A percentile compares a stretch with the other conserved stretches of the same genome.
Conservation (phyloP, 371 early-diverging fungal species). For the Mucor velutinosus region DNA sequence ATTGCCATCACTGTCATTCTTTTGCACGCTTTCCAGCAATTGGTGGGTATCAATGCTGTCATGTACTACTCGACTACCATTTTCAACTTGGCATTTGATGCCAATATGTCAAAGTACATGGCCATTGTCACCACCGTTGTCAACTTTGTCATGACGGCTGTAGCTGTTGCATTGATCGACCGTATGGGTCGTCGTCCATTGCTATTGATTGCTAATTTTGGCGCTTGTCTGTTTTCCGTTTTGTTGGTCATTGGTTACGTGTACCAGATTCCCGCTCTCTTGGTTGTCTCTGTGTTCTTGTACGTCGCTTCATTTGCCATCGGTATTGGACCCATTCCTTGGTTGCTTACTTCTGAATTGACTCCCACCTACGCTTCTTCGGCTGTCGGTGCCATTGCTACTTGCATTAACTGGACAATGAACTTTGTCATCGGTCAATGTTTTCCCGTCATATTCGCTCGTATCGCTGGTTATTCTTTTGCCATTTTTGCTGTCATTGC, state of each 20-base stretch:
- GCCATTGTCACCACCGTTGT: slow-evolving; percentile 63
- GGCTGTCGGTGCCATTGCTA: slow-evolving; percentile 54
- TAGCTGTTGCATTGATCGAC: slow-evolving; percentile 68
- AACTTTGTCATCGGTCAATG: slow-evolving; percentile 30
- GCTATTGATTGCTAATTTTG: slow-evolving; percentile 63
- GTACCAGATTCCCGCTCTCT: slow-evolving; percentile 47
- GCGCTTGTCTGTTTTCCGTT: slow-evolving; percentile 57
- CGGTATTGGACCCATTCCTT: slow-evolving; percentile 85
- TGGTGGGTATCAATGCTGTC: slow-evolving; percentile 87
- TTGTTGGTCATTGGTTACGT: slow-evolving; percentile 61
- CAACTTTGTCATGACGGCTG: slow-evolving; percentile 59
- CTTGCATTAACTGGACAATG: slow-evolving; percentile 64
- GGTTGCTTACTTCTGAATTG: slow-evolving; percentile 76
- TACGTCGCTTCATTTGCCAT: slow-evolving; percentile 85
- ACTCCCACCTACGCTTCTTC: slow-evolving; percentile 70
- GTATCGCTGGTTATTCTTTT: slow-evolving; percentile 23
- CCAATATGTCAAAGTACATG: slow-evolving; percentile 57
- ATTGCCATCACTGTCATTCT: slow-evolving; percentile 53
- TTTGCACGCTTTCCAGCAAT: slow-evolving; percentile 70
- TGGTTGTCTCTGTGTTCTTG: slow-evolving; percentile 72
- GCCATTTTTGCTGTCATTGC: slow-evolving; percentile 31
- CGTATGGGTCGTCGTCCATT: slow-evolving; percentile 74
- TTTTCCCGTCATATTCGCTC: slow-evolving; percentile 21
- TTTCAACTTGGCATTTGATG: slow-evolving; percentile 49
- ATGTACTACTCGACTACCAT: slow-evolving; percentile 80